A percentile compares a stretch with the other conserved stretches of the same genome.
phyloP scores from a whole-genome alignment of 2,329 filamentous ascomycete genomes.

The Biscogniauxia mediterranea region DNA sequence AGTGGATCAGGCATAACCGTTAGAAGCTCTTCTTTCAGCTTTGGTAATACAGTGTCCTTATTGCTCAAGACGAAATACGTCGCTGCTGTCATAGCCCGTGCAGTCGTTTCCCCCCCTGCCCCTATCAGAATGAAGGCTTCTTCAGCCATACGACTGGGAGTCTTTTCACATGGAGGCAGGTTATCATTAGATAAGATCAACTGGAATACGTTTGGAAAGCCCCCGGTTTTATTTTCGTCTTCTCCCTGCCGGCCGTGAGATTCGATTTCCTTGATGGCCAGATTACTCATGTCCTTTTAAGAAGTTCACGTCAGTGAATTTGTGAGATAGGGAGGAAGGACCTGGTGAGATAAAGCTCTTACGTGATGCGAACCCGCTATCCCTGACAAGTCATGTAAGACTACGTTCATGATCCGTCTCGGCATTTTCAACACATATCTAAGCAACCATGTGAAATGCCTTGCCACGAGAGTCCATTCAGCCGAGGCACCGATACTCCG shows the following conservation, averaged over 20 bases:
- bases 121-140: conserved; percentile 17
- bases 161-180: conserved; percentile 13
- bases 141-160: conserved; percentile 15
- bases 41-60: conserved; percentile 8
- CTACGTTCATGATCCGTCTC: neutral
- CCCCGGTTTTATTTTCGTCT: neutral
- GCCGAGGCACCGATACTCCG: neutral
- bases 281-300: neutral
- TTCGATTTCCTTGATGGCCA: neutral
- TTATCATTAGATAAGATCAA: conserved; percentile 8
- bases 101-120: conserved; percentile 15
- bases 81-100: conserved; percentile 7
- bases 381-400: neutral
- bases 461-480: conserved; percentile 2
- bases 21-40: conserved; percentile 11
- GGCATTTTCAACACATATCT: conserved; percentile 1
- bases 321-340: neutral
- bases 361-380: conserved; percentile 2
- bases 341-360: neutral
- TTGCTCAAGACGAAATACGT: conserved; percentile 13
- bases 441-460: conserved; percentile 6
- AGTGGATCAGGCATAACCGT: neutral
- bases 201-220: conserved; percentile 4
- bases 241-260: neutral
- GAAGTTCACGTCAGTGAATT: neutral